Conservation (phyloP, 2,329 filamentous ascomycete genomes). For the Coleophoma crateriformis region DNA sequence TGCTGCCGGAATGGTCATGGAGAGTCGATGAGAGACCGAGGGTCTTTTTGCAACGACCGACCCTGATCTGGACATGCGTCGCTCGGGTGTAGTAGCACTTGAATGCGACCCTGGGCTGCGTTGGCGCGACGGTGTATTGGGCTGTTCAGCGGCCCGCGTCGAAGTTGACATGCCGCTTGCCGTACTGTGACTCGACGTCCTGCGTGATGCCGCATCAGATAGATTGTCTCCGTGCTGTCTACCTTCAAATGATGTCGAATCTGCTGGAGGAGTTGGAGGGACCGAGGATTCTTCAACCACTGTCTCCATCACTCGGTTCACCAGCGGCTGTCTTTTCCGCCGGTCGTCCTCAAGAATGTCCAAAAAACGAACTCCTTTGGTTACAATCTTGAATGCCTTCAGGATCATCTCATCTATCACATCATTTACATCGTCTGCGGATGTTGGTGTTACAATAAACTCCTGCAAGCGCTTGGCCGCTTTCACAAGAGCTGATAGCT, state of each 20-base stretch:
- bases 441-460: slow-evolving; percentile 42
- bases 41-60: slow-evolving; percentile 20
- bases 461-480: slow-evolving; percentile 82
- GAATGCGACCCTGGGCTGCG: slow-evolving; percentile 17
- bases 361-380: slow-evolving; percentile 80
- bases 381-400: slow-evolving; percentile 92
- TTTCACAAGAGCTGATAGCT: slow-evolving; percentile 85
- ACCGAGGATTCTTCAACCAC: slow-evolving; percentile 52
- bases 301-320: slow-evolving; percentile 55
- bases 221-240: slow-evolving; percentile 37
- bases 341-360: slow-evolving; percentile 73
- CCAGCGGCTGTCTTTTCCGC: slow-evolving; percentile 38
- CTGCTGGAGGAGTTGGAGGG: slow-evolving; percentile 59
- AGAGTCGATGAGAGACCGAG: slow-evolving; percentile 62
- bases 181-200: slow-evolving; percentile 23
- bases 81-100: slow-evolving; percentile 12
- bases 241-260: slow-evolving; percentile 41
- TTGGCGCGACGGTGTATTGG: slow-evolving; percentile 22
- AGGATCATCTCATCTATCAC: slow-evolving; percentile 89
- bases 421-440: slow-evolving; percentile 59
- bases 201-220: slow-evolving; percentile 23
- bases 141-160: slow-evolving; percentile 21
- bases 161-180: slow-evolving; percentile 19
- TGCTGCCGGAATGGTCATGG: slow-evolving; percentile 58
- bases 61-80: slow-evolving; percentile 19